A percentile compares a stretch with the other conserved stretches of the same genome.
phyloP scores from a whole-genome alignment of 371 early-diverging fungal species.

The Mortierella sp. region DNA sequence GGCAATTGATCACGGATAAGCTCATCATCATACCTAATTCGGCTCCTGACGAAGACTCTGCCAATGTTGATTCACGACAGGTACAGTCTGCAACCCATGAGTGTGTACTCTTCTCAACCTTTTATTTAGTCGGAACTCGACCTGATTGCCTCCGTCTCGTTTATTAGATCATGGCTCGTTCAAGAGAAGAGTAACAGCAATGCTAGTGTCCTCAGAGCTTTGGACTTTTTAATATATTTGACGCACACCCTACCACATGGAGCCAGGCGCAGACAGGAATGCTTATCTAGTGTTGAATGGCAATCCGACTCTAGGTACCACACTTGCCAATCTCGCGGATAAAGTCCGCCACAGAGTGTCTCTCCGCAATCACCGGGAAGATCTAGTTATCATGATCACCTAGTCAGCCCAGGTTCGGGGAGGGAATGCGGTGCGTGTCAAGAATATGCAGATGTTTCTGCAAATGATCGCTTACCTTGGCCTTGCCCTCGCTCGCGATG shows the following conservation, averaged over 20 bases:
- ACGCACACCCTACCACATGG: too few relatives aligned
- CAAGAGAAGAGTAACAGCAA: slow-evolving; percentile 21
- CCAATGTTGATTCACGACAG: slow-evolving; percentile 19
- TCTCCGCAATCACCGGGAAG: slow-evolving; percentile 21
- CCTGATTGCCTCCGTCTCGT: neutral
- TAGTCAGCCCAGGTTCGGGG: neutral
- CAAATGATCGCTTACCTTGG: too few relatives aligned
- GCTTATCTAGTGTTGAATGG: too few relatives aligned
- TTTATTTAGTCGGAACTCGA: neutral
- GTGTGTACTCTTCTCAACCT: neutral
- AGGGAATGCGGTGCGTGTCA: too few relatives aligned
- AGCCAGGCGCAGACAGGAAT: too few relatives aligned
- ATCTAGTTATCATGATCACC: slow-evolving; percentile 6
- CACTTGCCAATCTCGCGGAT: slow-evolving; percentile 18
- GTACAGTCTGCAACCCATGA: slow-evolving; percentile 8
- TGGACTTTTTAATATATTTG: neutral
- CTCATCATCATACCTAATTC: slow-evolving; percentile 73
- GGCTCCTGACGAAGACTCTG: slow-evolving; percentile 12
- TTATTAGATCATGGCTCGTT: slow-evolving; percentile 38
- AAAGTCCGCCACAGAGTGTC: slow-evolving; percentile 20
- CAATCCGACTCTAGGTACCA: slow-evolving; percentile 15
- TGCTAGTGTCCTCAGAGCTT: neutral
- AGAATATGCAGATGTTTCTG: too few relatives aligned
- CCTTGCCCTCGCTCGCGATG: slow-evolving; percentile 48
- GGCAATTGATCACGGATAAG: slow-evolving; percentile 69